Percentiles rank a stretch among this genome's conserved stretches.
phyloP scores from a whole-genome alignment of 257 asterid species.

The Salvia splendens region DNA sequence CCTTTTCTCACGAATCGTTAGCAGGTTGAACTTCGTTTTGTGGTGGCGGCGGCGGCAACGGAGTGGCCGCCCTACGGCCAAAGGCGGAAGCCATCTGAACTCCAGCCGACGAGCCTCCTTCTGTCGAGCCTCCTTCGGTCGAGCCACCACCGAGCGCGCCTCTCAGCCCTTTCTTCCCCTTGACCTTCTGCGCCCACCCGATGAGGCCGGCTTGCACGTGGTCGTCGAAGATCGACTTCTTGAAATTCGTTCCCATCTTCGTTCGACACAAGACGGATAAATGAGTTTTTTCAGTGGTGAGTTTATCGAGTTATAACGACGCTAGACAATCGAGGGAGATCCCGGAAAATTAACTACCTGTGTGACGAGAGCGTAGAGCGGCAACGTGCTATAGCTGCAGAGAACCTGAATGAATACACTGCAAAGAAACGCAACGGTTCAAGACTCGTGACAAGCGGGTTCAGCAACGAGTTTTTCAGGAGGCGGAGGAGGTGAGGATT shows the following conservation, averaged over 20 bases:
- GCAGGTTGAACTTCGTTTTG: constrained; percentile 30
- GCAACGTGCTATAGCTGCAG: constrained; percentile 95
- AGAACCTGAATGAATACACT: constrained; percentile 86
- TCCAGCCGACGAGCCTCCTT: constrained; percentile 38
- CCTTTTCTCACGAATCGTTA: constrained; percentile 27
- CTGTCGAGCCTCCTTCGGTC: constrained; percentile 45
- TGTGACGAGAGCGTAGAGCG: constrained; percentile 88
- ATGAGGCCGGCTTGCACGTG: constrained; percentile 83
- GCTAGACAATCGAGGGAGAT: constrained; percentile 1
- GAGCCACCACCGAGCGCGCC: constrained; percentile 45
- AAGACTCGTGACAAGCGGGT: not conserved
- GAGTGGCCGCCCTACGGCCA: constrained; percentile 41
- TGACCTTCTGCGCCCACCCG: constrained; percentile 86
- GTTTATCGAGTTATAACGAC: not conserved
- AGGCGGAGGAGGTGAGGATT: constrained; percentile 8
- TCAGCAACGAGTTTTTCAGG: not conserved
- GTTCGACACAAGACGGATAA: not conserved
- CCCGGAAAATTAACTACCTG: constrained; percentile 55
- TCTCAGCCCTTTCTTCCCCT: constrained; percentile 56
- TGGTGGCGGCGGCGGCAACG: constrained; percentile 17
- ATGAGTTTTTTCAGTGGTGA: constrained; percentile 8
- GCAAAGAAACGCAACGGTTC: constrained; percentile 15
- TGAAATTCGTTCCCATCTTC: constrained; percentile 96
- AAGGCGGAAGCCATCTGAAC: constrained; percentile 47
- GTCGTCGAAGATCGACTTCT: constrained; percentile 87